Evolutionary conservation across 768 basidiomycete genomes (phyloP).

Genomic region (Amanita molliuscula): DNA sequence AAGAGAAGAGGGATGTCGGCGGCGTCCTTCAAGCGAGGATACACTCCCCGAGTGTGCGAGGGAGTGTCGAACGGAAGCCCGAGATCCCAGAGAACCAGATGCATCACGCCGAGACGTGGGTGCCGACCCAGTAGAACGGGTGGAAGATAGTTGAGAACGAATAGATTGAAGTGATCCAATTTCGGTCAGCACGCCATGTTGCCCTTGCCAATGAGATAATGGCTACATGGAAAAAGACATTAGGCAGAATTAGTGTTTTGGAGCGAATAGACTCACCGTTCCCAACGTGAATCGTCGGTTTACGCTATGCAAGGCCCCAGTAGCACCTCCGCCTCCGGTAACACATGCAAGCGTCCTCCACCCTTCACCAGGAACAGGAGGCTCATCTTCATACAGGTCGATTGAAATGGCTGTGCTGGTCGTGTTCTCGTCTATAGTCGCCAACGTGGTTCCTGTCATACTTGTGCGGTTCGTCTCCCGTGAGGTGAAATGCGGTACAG

Average conservation of each 20-base stretch:
- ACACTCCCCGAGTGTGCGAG: conserved; percentile 40
- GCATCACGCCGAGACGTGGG: conserved; percentile 35
- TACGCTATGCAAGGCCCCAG: conserved; percentile 17
- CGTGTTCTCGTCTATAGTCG: conserved; percentile 13
- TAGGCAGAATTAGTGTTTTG: conserved; percentile 2
- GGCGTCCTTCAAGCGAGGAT: conserved; percentile 38
- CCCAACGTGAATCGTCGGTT: conserved; percentile 50
- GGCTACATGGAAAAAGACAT: conserved; percentile 6
- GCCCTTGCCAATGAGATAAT: conserved; percentile 32
- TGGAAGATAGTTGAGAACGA: conserved; percentile 44
- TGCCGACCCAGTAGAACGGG: conserved; percentile 43
- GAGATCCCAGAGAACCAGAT: conserved; percentile 36
- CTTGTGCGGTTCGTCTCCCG: neutral
- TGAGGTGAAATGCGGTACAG: neutral
- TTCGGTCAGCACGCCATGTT: conserved; percentile 42
- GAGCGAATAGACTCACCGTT: conserved; percentile 30
- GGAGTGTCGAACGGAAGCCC: conserved; percentile 34
- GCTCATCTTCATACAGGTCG: conserved; percentile 61
- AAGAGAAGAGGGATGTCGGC: conserved; percentile 12
- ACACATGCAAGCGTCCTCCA: conserved; percentile 49
- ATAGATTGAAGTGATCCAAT: conserved; percentile 58
- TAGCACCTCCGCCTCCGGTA: conserved; percentile 13
- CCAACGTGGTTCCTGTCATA: conserved; percentile 4
- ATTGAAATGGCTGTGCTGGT: conserved; percentile 27
- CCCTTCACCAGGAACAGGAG: conserved; percentile 47